These are phyloP conservation scores for Cystobasidiopsis lactophilus DNA, from an alignment of 768 basidiomycete species.

Conservation along the genomic window DNA sequence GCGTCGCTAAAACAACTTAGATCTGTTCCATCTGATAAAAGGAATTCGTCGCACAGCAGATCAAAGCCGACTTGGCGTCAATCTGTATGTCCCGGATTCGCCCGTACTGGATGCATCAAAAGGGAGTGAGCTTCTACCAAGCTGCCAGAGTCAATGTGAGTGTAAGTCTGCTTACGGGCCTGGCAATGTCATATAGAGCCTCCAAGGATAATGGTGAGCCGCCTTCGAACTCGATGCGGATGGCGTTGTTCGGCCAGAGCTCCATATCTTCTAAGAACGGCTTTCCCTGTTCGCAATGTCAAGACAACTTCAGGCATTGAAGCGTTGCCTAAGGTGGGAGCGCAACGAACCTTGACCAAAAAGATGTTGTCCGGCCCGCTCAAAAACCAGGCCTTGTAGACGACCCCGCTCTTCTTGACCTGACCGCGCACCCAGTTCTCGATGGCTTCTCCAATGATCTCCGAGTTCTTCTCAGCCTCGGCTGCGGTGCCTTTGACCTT, in stretches of 20 bases:
- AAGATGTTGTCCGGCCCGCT: conserved; percentile 45
- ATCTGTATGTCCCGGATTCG: conserved; percentile 44
- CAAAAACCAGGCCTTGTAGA: conserved; percentile 19
- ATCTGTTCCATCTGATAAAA: too few species aligned
- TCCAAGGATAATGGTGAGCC: conserved; percentile 7
- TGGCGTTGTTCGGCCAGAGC: conserved; percentile 46
- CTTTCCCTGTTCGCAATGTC: conserved; percentile 30
- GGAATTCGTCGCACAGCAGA: too few species aligned
- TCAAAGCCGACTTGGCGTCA: conserved; percentile 39
- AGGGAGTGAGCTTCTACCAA: conserved; percentile 7
- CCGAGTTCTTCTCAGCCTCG: conserved; percentile 21
- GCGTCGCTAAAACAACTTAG: conserved; percentile 29
- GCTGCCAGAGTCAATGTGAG: too few species aligned
- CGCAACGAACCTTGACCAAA: conserved; percentile 26
- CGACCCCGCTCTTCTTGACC: not conserved
- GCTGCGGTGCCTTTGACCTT: not conserved
- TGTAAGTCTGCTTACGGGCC: not conserved
- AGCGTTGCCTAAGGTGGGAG: too few species aligned
- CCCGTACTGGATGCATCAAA: conserved; percentile 54
- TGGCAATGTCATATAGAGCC: conserved; percentile 32
- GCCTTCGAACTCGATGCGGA: conserved; percentile 70
- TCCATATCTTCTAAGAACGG: conserved; percentile 84
- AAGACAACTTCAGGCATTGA: conserved; percentile 31
- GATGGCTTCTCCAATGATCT: conserved; percentile 2
- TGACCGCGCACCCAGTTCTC: not conserved